Evolutionary conservation across 768 basidiomycete genomes (phyloP).

Genomic region (Clavulina sp.): DNA sequence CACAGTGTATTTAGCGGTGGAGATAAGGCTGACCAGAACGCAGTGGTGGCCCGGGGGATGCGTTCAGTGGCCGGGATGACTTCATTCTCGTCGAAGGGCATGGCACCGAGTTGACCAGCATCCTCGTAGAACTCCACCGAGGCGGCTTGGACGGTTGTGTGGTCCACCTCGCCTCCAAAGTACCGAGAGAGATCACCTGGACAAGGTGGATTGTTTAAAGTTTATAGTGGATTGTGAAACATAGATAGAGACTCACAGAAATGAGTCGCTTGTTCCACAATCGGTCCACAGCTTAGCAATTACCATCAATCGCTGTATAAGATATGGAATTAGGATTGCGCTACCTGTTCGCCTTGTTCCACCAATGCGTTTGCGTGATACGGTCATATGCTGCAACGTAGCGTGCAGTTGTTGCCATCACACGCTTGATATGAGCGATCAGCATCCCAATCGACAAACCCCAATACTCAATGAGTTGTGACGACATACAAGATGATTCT

Average conservation of each 20-base stretch:
- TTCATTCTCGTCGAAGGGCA: conserved; percentile 66
- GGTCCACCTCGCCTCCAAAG: conserved; percentile 91
- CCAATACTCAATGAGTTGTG: not conserved
- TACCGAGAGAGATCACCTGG: conserved; percentile 77
- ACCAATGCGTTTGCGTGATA: conserved; percentile 76
- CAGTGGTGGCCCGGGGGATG: conserved; percentile 83
- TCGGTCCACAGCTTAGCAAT: conserved; percentile 41
- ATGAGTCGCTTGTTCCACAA: conserved; percentile 88
- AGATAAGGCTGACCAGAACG: conserved; percentile 44
- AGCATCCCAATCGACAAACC: not conserved
- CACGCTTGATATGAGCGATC: conserved; percentile 19
- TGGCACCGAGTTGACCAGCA: conserved; percentile 66
- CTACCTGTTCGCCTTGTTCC: conserved; percentile 78
- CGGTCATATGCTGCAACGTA: conserved; percentile 79
- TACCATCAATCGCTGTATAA: not conserved
- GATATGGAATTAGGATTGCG: not conserved
- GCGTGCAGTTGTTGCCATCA: conserved; percentile 90
- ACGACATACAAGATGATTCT: conserved; percentile 85
- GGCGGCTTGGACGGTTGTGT: conserved; percentile 60
- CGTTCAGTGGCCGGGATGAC: conserved; percentile 78
- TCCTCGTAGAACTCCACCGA: conserved; percentile 86
- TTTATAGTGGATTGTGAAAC: not conserved
- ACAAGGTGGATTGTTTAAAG: not conserved
- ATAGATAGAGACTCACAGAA: conserved; percentile 34
- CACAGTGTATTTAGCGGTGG: not conserved